Base-by-base conservation (phyloP, 129 eudicot genomes). In the Gnaphalium uliginosum region DNA sequence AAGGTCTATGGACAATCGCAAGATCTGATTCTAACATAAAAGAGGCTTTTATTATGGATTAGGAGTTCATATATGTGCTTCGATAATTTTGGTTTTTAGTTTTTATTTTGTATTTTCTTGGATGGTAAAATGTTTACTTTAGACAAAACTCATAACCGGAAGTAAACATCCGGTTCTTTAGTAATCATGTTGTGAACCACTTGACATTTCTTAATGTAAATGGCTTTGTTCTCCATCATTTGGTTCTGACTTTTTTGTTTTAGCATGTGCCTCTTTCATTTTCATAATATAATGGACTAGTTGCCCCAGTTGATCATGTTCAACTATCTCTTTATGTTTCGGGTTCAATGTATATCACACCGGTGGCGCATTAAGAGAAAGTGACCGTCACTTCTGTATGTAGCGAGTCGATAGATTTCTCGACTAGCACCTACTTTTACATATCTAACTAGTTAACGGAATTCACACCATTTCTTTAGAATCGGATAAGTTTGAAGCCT, bases 1-100 rank as follows among this genome's bases (percentile, higher is more conserved):
- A 48, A 86, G 91, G 81, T 78, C 89, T 5, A 76, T 72, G 84
- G 89, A 87, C 69, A 91, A 91, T 83, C 72, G 79, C 81, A 80
- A 81, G 66, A 69, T 77, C 74, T 24, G 10, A 37, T 18, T 19
- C 46, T 18, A 57, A 70, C 66, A 35, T 7, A 30, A 59, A 71
- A 75, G 56, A 62, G 76, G 77, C 79, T 66, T 75, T 62, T 57
- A 29, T 79, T 67, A 59, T 33, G 37, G 66, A 29, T 35, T 30
- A 27, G 54, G 58, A 72, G 69, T 60, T 69, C n/a, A 41, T 74
- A 83, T 75, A 70, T 67, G 75, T 69, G 77, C 63, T 60, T 78
- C 17, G 66, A 83, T 77, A 57, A 66, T 77, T 76, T 77, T 82
- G 73, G 35, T 65, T 63, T 71, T 48, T 78, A 66, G 13, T 24